phyloP scores from a whole-genome alignment of 331 rosid genomes.

The Acacia pycnantha region DNA sequence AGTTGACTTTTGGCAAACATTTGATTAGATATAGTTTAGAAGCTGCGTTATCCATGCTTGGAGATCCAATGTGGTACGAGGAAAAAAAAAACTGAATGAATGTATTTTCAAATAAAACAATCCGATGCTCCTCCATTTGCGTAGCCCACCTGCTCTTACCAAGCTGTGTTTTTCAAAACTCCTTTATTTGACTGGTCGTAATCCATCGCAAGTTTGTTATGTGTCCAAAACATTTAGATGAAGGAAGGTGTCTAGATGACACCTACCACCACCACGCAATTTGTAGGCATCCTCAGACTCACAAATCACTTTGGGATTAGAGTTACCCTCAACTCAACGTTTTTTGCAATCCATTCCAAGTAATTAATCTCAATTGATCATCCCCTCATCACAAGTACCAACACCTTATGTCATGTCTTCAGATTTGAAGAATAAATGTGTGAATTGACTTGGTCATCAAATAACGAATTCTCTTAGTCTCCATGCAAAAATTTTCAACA shows the following conservation, averaged over 20 bases:
- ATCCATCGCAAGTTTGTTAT: background rate
- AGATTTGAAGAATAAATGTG: no score
- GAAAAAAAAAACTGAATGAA: no score
- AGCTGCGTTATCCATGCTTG: background rate
- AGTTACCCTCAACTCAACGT: background rate
- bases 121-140: background rate
- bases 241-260: background rate
- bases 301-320: background rate
- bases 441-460: background rate
- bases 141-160: background rate
- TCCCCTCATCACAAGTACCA: background rate
- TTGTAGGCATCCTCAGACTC: no score
- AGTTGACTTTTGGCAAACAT: background rate
- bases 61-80: background rate
- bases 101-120: background rate
- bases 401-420: background rate
- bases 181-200: conserved; percentile 18
- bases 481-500: no score
- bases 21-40: no score
- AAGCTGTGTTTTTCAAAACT: background rate
- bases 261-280: no score
- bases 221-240: background rate
- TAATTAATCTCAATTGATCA: no score
- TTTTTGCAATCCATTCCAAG: background rate
- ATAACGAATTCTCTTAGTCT: no score